A percentile compares a stretch with the other conserved stretches of the same genome.
Conservation (phyloP, 306 rosid species). For the Abrus pulchellus region DNA sequence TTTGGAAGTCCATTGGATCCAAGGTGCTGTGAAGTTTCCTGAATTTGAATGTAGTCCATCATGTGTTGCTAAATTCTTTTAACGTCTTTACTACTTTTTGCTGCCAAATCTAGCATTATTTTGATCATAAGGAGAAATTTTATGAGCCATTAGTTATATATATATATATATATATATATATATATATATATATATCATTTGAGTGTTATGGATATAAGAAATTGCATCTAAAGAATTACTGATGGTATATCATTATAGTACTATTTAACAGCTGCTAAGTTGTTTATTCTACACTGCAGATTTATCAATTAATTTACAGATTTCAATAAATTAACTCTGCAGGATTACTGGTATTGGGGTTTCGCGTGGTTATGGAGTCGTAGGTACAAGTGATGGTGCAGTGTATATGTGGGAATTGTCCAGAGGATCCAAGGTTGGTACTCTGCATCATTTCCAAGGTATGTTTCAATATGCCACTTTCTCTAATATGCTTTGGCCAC, state of each 20-base stretch:
- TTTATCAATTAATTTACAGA: slow-evolving; percentile 12
- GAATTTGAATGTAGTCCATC: slow-evolving; percentile 38
- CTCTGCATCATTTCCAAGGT: slow-evolving; percentile 79
- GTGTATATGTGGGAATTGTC: slow-evolving; percentile 80
- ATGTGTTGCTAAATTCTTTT: slow-evolving; percentile 14
- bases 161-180: not conserved
- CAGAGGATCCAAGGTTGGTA: slow-evolving; percentile 71
- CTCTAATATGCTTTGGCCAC: slow-evolving; percentile 21
- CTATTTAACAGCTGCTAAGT: slow-evolving; percentile 11
- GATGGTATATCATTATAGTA: slow-evolving; percentile 27
- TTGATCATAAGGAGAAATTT: slow-evolving; percentile 21
- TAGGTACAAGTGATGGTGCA: slow-evolving; percentile 68
- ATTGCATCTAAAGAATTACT: slow-evolving; percentile 31
- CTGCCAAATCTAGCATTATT: slow-evolving; percentile 12
- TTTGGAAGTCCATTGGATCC: slow-evolving; percentile 77
- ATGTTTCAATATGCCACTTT: slow-evolving; percentile 44
- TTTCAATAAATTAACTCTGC: slow-evolving; percentile 41
- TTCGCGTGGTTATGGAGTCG: slow-evolving; percentile 74
- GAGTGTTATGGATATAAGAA: slow-evolving; percentile 9
- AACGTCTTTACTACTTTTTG: not conserved
- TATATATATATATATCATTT: slow-evolving; percentile 8
- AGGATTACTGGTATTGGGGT: slow-evolving; percentile 74
- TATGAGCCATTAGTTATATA: not conserved
- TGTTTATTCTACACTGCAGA: not conserved
- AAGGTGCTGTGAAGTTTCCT: slow-evolving; percentile 62